Percentiles rank a stretch among this genome's conserved stretches.
phyloP scores from a whole-genome alignment of 768 basidiomycete species.

The Macrocybe gigantea region DNA sequence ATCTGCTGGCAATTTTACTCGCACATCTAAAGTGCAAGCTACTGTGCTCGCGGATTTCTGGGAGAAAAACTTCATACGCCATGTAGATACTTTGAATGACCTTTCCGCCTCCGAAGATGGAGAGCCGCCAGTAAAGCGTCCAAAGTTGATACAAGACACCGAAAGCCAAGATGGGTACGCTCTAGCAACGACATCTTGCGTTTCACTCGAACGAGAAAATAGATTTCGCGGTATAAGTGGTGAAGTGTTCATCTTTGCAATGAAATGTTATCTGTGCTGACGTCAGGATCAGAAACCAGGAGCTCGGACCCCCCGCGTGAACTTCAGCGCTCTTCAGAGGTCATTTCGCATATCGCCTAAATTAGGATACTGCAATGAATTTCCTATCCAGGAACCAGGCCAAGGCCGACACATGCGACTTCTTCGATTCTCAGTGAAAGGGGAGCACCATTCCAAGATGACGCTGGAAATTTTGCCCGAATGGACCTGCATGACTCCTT shows the following conservation, averaged over 20 bases:
- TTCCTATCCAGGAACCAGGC: conserved; percentile 63
- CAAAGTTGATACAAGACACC: conserved; percentile 17
- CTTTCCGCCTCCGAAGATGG: too few species aligned
- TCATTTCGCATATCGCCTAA: conserved; percentile 11
- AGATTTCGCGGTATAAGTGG: not conserved
- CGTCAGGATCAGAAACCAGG: conserved; percentile 1
- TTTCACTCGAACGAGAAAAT: not conserved
- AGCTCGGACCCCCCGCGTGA: conserved; percentile 1
- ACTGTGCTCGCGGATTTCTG: conserved; percentile 68
- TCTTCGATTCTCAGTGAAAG: too few species aligned
- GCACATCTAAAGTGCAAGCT: conserved; percentile 41
- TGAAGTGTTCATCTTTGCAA: conserved; percentile 1
- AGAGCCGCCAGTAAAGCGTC: conserved; percentile 42
- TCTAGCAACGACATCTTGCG: not conserved
- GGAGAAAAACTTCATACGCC: conserved; percentile 64
- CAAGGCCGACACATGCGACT: conserved; percentile 49
- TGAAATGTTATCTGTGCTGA: not conserved
- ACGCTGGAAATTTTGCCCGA: too few species aligned
- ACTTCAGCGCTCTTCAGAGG: conserved; percentile 53
- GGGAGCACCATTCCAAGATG: too few species aligned
- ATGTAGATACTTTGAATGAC: conserved; percentile 43
- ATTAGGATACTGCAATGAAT: not conserved
- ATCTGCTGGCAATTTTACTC: not conserved
- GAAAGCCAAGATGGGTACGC: not conserved
- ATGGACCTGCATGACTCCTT: conserved; percentile 52